Base-by-base conservation (phyloP, 441 rosid genomes). In the Erodium texanum region DNA sequence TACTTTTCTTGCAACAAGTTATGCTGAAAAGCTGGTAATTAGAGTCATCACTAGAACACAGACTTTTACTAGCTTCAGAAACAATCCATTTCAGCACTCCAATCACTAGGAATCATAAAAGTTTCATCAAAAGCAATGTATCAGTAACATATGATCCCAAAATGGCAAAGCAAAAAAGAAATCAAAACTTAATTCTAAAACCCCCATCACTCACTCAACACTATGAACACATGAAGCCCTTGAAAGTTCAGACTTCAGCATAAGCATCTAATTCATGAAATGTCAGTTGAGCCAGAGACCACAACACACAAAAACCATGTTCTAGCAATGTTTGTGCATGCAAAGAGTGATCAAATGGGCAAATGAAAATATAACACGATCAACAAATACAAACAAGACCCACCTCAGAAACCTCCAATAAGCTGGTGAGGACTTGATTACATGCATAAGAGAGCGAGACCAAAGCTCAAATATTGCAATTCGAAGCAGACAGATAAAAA, bases 301-400 rank as follows among this genome's bases (percentile, higher is more conserved):
- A 50, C 6, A 50, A 50, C 20, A 48, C 15, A 15, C 54, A 48
- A 48, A 48, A 48, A 48, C 1, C 18, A 56, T 2, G 61, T 24
- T 22, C 63, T 50, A 22, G 29, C 18, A 48, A 2, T 50, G 58
- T 15, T n/a, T 50, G 58, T 50, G 58, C 58, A 50, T 50, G 58
- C 58, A 50, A n/a, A 50, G 58, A 50, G 58, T 50, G 58, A 50
- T 50, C 18, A 48, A 48, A 48, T 15, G 56, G 56, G 56, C 58
- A 50, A 20, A 50, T n/a, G 58, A 50, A 50, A 50, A 50, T 4
- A 10, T 12, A 15, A 15, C 0, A 15, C 18, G 16, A 3, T 14
- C 54, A 48, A 3, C 29, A 22, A 58, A 58, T 20, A 20, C 63
- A 58, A 24, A 58, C 27, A 58, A 58, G 27, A 58, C 63, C 63